Evolutionary conservation across 345 rosid species (phyloP).

Genomic region (Tarenaya hassleriana): DNA sequence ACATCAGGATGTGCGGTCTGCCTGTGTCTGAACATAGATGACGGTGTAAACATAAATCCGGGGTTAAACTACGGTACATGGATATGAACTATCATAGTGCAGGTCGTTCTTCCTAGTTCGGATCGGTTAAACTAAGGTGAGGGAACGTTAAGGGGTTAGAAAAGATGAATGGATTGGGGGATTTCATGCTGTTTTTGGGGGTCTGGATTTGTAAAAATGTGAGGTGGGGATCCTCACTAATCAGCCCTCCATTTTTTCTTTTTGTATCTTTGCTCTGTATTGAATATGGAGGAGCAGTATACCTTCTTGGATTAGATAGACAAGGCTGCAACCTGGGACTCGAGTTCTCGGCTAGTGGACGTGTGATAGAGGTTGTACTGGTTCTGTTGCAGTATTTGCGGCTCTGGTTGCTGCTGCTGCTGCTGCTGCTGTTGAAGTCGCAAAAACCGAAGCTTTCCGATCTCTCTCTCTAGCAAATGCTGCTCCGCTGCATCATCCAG

Average conservation of each 20-base stretch:
- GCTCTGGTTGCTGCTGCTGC: slow-evolving; percentile 33
- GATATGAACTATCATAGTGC: slow-evolving; percentile 6
- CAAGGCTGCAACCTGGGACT: slow-evolving; percentile 31
- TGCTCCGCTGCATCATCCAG: slow-evolving; percentile 51
- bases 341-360: slow-evolving; percentile 22
- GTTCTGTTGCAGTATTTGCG: slow-evolving; percentile 13
- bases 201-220: too few species aligned
- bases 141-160: too few species aligned
- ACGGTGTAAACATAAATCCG: slow-evolving; percentile 1
- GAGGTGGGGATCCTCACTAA: too few species aligned
- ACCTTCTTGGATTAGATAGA: slow-evolving; percentile 23
- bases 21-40: too few species aligned
- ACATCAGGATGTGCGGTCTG: too few species aligned
- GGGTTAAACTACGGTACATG: slow-evolving; percentile 7
- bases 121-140: not conserved
- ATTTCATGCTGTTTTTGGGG: too few species aligned
- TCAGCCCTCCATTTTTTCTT: too few species aligned
- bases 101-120: not conserved
- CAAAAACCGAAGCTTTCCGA: slow-evolving; percentile 41
- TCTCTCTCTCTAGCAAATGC: slow-evolving; percentile 61
- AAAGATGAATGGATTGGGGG: too few species aligned
- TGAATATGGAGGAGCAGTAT: too few species aligned
- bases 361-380: slow-evolving; percentile 18
- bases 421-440: slow-evolving; percentile 38
- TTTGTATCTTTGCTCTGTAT: too few species aligned